A percentile compares a stretch with the other conserved stretches of the same genome.
phyloP scores from a whole-genome alignment of 2,329 filamentous ascomycete genomes.

The Coleophoma crateriformis region DNA sequence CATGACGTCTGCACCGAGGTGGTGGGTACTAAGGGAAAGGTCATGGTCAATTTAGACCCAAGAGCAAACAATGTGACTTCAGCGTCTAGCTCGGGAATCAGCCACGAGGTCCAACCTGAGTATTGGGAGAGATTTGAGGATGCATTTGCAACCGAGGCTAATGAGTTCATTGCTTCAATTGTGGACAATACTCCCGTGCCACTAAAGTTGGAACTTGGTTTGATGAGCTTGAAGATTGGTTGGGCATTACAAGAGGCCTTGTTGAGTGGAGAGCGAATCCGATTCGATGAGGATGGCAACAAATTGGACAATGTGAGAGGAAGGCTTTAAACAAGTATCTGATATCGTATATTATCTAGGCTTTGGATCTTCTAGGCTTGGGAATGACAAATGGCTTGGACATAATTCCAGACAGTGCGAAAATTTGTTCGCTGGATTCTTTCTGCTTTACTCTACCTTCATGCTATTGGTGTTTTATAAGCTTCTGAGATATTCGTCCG shows the following conservation, averaged over 20 bases:
- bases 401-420: too few species aligned
- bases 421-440: too few species aligned
- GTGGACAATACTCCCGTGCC: constrained; percentile 11
- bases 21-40: constrained; percentile 32
- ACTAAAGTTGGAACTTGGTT: constrained; percentile 11
- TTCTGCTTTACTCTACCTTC: too few species aligned
- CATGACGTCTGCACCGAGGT: constrained; percentile 38
- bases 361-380: too few species aligned
- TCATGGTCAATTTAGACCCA: constrained; percentile 28
- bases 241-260: constrained; percentile 12
- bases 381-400: too few species aligned
- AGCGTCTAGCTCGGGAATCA: constrained; percentile 16
- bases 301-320: not conserved
- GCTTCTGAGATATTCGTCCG: too few species aligned
- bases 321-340: too few species aligned
- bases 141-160: constrained; percentile 22
- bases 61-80: constrained; percentile 20
- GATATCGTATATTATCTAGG: too few species aligned
- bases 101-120: constrained; percentile 15
- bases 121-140: constrained; percentile 21
- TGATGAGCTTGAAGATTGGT: constrained; percentile 12
- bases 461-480: too few species aligned
- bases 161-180: constrained; percentile 16
- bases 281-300: constrained; percentile 4
- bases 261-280: constrained; percentile 2